phyloP scores from a whole-genome alignment of 2,329 filamentous ascomycete genomes.

The Pezicula rhizophila region DNA sequence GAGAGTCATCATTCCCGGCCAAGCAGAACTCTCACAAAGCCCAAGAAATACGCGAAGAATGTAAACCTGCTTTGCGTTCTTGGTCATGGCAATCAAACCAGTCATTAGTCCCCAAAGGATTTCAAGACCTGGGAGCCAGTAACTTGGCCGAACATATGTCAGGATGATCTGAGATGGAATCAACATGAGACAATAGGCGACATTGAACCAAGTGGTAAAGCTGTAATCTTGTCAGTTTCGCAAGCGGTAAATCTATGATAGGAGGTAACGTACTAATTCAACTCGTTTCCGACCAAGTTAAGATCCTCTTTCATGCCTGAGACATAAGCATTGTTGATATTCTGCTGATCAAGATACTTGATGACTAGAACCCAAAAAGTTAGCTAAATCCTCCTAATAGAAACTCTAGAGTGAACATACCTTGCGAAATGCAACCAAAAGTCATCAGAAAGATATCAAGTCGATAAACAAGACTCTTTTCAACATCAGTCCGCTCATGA shows the following conservation, averaged over 20 bases:
- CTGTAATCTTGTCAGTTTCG: constrained; percentile 6
- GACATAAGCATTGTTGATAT: constrained; percentile 21
- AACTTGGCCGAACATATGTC: constrained; percentile 28
- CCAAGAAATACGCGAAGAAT: constrained; percentile 23
- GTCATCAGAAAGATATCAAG: constrained; percentile 33
- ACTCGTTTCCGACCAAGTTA: constrained; percentile 44
- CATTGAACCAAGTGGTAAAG: constrained; percentile 33
- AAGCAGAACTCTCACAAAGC: constrained; percentile 21
- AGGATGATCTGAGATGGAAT: constrained; percentile 34
- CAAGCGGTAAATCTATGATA: not conserved
- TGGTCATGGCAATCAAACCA: not conserved
- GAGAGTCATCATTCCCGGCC: constrained; percentile 38
- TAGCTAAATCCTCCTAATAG: not conserved
- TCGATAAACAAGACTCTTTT: constrained; percentile 30
- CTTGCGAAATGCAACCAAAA: constrained; percentile 34
- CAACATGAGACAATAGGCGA: constrained; percentile 33
- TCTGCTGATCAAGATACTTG: constrained; percentile 33
- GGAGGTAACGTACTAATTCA: constrained; percentile 32
- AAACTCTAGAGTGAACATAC: constrained; percentile 8
- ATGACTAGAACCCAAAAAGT: constrained; percentile 27
- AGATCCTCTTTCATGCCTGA: constrained; percentile 35
- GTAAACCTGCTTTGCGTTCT: constrained; percentile 2
- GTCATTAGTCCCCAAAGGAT: constrained; percentile 5
- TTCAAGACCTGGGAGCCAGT: constrained; percentile 24
- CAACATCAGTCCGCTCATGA: constrained; percentile 24